phyloP scores from a whole-genome alignment of 2,329 filamentous ascomycete genomes.

The Ophiostoma novo-ulmi region DNA sequence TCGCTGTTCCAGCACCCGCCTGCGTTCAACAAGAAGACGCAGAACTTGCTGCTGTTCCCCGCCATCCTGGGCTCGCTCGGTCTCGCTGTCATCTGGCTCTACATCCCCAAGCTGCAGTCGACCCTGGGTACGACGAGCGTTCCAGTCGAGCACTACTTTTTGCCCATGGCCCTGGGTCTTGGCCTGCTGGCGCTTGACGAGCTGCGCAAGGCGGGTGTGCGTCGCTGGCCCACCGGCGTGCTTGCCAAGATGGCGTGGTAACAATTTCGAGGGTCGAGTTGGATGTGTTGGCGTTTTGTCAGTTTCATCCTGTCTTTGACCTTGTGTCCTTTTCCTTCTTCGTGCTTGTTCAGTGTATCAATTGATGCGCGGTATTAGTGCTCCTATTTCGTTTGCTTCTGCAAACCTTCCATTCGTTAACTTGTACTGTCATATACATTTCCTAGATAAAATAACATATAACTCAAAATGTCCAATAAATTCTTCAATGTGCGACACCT shows the following conservation, averaged over 20 bases:
- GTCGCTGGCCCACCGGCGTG: constrained; percentile 41
- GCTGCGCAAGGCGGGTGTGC: constrained; percentile 46
- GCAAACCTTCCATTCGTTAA: neutral
- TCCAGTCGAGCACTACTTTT: constrained; percentile 49
- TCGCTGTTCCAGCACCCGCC: constrained; percentile 50
- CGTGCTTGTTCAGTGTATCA: neutral
- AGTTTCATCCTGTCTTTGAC: neutral
- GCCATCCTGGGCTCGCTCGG: constrained; percentile 44
- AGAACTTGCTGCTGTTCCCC: constrained; percentile 47
- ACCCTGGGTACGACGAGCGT: constrained; percentile 47
- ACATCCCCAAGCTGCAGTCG: constrained; percentile 45
- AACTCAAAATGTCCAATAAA: no score
- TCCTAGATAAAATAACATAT: neutral
- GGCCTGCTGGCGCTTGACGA: constrained; percentile 50
- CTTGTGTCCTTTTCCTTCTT: neutral
- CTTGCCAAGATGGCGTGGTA: constrained; percentile 49
- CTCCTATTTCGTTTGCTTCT: neutral
- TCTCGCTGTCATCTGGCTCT: constrained; percentile 51
- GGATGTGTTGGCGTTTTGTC: neutral
- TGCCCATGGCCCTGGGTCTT: constrained; percentile 47
- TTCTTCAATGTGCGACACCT: neutral
- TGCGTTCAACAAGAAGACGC: constrained; percentile 38
- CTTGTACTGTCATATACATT: neutral
- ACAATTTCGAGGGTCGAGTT: neutral
- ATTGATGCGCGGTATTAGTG: neutral